Evolutionary conservation across 2,329 filamentous ascomycete species (phyloP).

Genomic region (Nemania sp.): DNA sequence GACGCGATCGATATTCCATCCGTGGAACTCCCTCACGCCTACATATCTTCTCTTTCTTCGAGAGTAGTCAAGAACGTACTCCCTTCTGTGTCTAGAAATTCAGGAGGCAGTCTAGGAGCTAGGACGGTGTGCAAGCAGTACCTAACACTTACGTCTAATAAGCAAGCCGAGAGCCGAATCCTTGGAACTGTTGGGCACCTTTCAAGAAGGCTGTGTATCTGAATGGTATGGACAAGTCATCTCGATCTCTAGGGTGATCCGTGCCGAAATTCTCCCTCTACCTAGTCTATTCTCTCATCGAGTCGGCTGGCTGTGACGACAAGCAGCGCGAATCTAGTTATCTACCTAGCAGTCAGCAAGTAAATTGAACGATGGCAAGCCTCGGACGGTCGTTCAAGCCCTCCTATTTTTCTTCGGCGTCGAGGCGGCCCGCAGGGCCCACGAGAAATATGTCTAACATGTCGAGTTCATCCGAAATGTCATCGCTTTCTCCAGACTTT

Average conservation of each 20-base stretch:
- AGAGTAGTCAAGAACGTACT: too few species aligned
- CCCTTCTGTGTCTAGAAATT: neutral
- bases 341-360: neutral
- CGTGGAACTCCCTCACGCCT: neutral
- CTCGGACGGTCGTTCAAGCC: conserved; percentile 55
- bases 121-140: conserved; percentile 8
- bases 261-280: neutral
- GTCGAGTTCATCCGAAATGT: conserved; percentile 53
- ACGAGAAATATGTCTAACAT: conserved; percentile 50
- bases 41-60: neutral
- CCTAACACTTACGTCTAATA: conserved; percentile 1
- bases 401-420: conserved; percentile 47
- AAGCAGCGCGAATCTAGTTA: conserved; percentile 1
- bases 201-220: conserved; percentile 12
- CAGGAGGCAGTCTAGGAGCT: neutral
- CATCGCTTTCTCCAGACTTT: conserved; percentile 39
- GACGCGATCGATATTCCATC: neutral
- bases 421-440: conserved; percentile 49
- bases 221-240: conserved; percentile 1
- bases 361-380: conserved; percentile 47
- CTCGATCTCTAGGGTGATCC: conserved; percentile 1
- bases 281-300: neutral
- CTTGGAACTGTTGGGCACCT: conserved; percentile 4
- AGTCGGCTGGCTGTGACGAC: conserved; percentile 6
- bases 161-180: conserved; percentile 15